Conservation (phyloP, 2,329 filamentous ascomycete genomes). For the Fusarium tjaetaba region DNA sequence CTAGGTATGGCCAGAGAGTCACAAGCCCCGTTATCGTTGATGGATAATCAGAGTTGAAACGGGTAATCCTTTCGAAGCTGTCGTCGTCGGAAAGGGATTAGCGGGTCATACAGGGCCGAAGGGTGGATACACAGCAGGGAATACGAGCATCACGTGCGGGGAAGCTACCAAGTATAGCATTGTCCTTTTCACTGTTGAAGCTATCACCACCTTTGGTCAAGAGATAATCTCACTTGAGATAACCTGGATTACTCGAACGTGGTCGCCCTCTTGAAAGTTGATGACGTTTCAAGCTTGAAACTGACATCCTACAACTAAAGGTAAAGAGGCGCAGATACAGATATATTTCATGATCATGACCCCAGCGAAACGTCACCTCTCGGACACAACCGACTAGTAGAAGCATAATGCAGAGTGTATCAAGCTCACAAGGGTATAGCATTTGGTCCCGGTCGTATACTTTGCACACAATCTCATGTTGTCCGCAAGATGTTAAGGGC, state of each 20-base stretch:
- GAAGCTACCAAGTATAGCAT: not conserved
- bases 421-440: not conserved
- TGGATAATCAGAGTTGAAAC: constrained; percentile 33
- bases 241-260: not conserved
- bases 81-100: constrained; percentile 32
- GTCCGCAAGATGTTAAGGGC: constrained; percentile 16
- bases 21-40: constrained; percentile 11
- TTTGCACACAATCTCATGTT: not conserved
- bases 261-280: not conserved
- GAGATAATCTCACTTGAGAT: not conserved
- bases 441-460: fast-evolving
- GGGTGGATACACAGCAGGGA: not conserved
- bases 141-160: constrained; percentile 27
- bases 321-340: not conserved
- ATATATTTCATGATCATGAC: not conserved
- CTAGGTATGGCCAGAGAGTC: not conserved
- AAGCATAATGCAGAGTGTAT: not conserved
- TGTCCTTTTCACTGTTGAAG: not conserved
- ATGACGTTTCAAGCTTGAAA: not conserved
- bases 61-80: constrained; percentile 44
- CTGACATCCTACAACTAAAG: not conserved
- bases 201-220: not conserved
- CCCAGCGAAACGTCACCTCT: not conserved
- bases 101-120: constrained; percentile 30
- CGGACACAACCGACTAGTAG: not conserved